Percentiles rank a stretch among this genome's conserved stretches.
These are phyloP conservation scores for Euphrasia arctica DNA, from an alignment of 305 asterid species.

Conservation along the genomic window DNA sequence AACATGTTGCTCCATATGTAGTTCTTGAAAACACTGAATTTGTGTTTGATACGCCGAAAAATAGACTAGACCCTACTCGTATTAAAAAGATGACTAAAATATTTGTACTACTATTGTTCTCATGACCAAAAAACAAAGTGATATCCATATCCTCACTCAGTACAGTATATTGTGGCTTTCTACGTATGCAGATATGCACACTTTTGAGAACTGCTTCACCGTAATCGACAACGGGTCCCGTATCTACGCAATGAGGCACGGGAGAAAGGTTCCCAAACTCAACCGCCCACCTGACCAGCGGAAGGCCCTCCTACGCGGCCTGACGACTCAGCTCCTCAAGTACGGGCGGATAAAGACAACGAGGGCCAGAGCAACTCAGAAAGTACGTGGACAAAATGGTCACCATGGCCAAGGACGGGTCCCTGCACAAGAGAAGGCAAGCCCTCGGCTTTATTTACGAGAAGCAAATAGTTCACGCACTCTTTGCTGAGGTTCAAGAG, in stretches of 20 bases:
- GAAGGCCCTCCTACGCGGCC: constrained; percentile 74
- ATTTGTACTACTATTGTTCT: neutral
- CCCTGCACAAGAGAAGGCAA: constrained; percentile 92
- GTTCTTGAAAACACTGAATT: too few relatives aligned
- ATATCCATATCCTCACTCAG: neutral
- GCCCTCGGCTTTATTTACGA: constrained; percentile 91
- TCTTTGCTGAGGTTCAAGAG: constrained; percentile 89
- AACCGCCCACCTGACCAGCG: constrained; percentile 95
- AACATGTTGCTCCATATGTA: too few relatives aligned
- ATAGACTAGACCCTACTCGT: neutral
- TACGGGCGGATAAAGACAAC: constrained; percentile 92
- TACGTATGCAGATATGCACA: constrained; percentile 44
- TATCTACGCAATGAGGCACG: constrained; percentile 81
- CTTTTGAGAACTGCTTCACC: constrained; percentile 45
- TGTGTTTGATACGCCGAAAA: too few relatives aligned
- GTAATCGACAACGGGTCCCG: constrained; percentile 57
- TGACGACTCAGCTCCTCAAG: constrained; percentile 86
- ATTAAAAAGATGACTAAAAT: neutral
- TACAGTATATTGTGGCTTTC: too few relatives aligned
- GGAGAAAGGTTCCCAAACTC: constrained; percentile 88
- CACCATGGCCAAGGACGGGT: constrained; percentile 85
- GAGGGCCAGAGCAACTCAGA: constrained; percentile 82
- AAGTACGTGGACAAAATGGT: constrained; percentile 87
- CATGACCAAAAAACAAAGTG: neutral
- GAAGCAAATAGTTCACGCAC: constrained; percentile 88